Conservation (phyloP, 805 yeast species). For the Myxozyma neotropica region DNA sequence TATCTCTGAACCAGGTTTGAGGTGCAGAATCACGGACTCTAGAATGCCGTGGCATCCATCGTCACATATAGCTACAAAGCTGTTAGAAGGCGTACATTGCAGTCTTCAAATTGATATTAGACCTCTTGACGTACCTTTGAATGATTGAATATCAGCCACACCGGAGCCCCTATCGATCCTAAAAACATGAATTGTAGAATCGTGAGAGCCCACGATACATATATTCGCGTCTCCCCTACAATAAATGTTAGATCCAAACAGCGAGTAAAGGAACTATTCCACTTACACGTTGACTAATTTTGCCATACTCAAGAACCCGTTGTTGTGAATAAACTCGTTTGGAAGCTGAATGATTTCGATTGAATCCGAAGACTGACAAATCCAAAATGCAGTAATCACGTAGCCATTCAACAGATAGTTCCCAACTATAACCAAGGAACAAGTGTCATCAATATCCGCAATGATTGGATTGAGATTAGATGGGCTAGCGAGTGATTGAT, state of each 20-base stretch:
- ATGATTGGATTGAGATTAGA: not conserved
- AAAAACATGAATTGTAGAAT: not conserved
- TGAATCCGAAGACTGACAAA: not conserved
- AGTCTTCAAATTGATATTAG: not conserved
- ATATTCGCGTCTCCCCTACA: slow-evolving; percentile 1
- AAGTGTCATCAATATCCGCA: slow-evolving; percentile 16
- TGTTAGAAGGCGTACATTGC: too few relatives aligned
- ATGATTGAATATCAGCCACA: not conserved
- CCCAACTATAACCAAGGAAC: slow-evolving; percentile 3
- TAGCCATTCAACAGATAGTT: not conserved
- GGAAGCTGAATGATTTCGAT: not conserved
- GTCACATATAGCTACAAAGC: too few relatives aligned
- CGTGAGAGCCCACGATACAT: slow-evolving; percentile 1
- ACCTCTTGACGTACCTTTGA: not conserved
- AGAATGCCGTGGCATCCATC: not conserved
- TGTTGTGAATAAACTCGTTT: not conserved
- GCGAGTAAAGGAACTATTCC: not conserved
- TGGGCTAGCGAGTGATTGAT: not conserved
- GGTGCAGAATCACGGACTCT: not conserved
- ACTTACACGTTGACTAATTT: slow-evolving; percentile 4
- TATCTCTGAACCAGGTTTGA: not conserved
- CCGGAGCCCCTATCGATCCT: not conserved
- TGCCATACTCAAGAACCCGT: not conserved
- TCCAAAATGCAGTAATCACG: not conserved
- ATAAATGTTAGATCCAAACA: not conserved